Evolutionary conservation across 768 basidiomycete genomes (phyloP), one percentile per base, ranked within the genome.

Genomic region (Tulasnella sp.): DNA sequence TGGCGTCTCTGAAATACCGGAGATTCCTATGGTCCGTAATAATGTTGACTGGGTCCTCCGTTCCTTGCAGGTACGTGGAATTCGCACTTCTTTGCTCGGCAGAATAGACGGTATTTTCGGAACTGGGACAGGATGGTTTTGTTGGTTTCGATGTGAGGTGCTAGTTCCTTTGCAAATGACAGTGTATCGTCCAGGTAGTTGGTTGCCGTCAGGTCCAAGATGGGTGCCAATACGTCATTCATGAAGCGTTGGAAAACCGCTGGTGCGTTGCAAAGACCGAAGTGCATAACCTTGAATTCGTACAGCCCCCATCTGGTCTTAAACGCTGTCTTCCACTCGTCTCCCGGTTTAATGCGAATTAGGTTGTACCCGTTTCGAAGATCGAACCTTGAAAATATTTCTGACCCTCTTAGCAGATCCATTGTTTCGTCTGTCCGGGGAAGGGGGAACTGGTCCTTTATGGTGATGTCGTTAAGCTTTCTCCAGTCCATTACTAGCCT

Each of bases 131-230:
- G 54, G 22, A 58, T 58, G 2, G 54, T 29, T 2, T n/a, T 11
- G 25, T 58, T 58, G 1, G n/a, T 29, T 1, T 2, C 5, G 29
- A 58, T 58, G 12, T 54, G 52, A 25, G 72, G 39, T 22, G 74
- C 71, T 14, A 69, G 71, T 7, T 64, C 75, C 9, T 58, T 39
- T 6, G 76, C 74, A 34, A 71, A 72, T 3, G 79, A 69, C 1
- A 79, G 67, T 1, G 79, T 79, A 37, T 79, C 74, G 77, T 79
- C 79, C 12, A 80, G 75, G 68, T 77, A 80, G 19, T 78, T 58
- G n/a, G 76, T 42, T 4, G 76, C 71, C 31, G 72, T 69, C 15
- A 67, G 42, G 12, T 77, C 79, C 14, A 79, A 12, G 0, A 80
- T n/a, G 1, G 54, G 54, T 0, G 54, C 5, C 1, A 58, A 14